phyloP scores from a whole-genome alignment of 768 basidiomycete genomes.

The Boletellus ananas region DNA sequence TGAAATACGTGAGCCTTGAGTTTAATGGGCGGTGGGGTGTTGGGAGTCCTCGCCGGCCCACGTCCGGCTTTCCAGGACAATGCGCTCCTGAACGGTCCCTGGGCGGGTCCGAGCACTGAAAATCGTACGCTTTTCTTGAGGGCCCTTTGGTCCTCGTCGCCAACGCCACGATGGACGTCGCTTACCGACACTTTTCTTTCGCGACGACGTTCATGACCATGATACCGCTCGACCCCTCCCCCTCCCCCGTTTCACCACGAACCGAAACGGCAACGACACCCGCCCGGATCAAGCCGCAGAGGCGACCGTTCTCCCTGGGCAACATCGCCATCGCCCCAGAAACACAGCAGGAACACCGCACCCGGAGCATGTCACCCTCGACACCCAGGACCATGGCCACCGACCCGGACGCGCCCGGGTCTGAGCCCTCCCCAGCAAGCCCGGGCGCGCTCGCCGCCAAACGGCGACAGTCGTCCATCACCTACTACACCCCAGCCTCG shows the following conservation, averaged over 20 bases:
- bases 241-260: constrained; percentile 16
- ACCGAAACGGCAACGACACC: constrained; percentile 2
- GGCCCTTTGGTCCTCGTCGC: no score
- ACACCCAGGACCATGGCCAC: neutral
- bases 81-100: no score
- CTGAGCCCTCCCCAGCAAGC: neutral
- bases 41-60: no score
- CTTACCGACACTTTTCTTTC: neutral
- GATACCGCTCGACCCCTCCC: neutral
- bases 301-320: neutral
- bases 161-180: neutral
- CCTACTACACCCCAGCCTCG: constrained; percentile 27
- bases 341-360: neutral
- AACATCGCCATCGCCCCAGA: neutral
- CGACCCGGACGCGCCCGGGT: neutral
- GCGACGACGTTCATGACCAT: neutral
- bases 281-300: constrained; percentile 13
- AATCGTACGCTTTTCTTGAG: no score
- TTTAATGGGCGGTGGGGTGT: no score
- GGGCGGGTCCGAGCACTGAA: no score
- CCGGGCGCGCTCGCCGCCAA: neutral
- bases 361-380: constrained; percentile 3
- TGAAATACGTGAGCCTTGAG: no score
- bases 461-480: constrained; percentile 28
- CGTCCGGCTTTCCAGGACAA: no score